Percentiles rank a stretch among this genome's conserved stretches.
These are phyloP conservation scores for Articulospora tetracladia DNA, from an alignment of 495 filamentous ascomycete genomes.

Conservation along the genomic window DNA sequence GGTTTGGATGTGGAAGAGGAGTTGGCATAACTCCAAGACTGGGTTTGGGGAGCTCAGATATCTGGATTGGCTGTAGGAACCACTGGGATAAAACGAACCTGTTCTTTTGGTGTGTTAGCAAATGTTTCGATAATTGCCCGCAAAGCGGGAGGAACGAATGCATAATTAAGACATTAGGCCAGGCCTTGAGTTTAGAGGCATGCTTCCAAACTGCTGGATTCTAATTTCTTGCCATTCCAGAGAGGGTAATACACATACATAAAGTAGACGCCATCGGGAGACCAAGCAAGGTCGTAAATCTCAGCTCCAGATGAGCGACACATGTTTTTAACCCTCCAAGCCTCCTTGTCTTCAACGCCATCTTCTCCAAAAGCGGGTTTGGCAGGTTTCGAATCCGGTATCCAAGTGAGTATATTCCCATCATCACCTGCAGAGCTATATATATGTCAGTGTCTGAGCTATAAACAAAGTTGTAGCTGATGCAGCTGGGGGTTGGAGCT, in stretches of 20 bases:
- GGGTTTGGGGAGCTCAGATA: background rate
- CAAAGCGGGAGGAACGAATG: no score
- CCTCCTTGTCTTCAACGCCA: slow-evolving; percentile 87
- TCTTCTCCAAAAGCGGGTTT: slow-evolving; percentile 74
- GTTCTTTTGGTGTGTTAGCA: background rate
- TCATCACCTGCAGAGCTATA: slow-evolving; percentile 95
- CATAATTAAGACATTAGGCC: no score
- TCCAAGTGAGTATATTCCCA: slow-evolving; percentile 94
- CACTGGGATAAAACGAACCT: background rate
- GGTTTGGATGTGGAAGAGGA: background rate
- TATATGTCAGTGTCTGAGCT: slow-evolving; percentile 81
- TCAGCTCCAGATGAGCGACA: slow-evolving; percentile 87
- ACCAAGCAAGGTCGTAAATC: slow-evolving; percentile 98
- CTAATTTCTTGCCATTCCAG: background rate
- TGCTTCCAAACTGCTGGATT: no score
- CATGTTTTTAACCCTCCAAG: slow-evolving; percentile 97
- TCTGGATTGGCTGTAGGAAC: no score
- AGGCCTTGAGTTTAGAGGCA: no score
- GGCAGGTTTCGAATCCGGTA: slow-evolving; percentile 68
- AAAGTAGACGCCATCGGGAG: slow-evolving; percentile 91
- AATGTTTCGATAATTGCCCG: background rate
- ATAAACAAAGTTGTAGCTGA: no score
- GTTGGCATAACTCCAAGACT: background rate
- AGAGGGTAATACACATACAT: slow-evolving; percentile 43
- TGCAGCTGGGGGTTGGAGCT: slow-evolving; percentile 13